Base-by-base conservation (phyloP, 1,139 yeast species). In the Pichia sorboxylosa region DNA sequence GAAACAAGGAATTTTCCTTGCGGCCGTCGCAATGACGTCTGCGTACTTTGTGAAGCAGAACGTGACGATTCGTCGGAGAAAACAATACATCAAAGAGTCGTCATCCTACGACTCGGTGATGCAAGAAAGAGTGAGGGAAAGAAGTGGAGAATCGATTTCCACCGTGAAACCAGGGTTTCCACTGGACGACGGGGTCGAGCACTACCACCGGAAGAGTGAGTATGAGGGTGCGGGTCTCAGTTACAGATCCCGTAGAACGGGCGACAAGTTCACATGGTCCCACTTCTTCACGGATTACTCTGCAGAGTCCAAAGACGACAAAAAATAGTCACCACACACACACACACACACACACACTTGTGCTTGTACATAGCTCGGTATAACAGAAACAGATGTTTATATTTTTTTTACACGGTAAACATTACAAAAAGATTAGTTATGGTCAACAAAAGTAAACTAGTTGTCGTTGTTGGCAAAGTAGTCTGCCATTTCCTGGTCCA, bases 401-500 rank as follows among this genome's bases (percentile, higher is more conserved):
- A n/a, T n/a, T n/a, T n/a, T n/a, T n/a, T n/a, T n/a, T n/a, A n/a
- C n/a, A n/a, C n/a, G n/a, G n/a, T n/a, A n/a, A n/a, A n/a, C n/a
- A n/a, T n/a, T n/a, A n/a, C n/a, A n/a, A n/a, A n/a, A n/a, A n/a
- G n/a, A n/a, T n/a, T n/a, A n/a, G n/a, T n/a, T n/a, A n/a, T n/a
- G n/a, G 8, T 8, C 8, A 19, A 19, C 22, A 6, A 6, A 27
- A 13, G 14, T 27, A 5, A 24, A 8, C 28, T 31, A 37, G 32
- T 45, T 41, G 29, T 49, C 50, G 34, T 48, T 49, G 19, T 41
- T 42, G 13, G 52, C 43, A 38, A 55, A 55, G 33, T 55, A 55
- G 32, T 55, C 96, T 43, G 84, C 78, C 95, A 85, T 85, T 63
- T 81, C 93, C 55, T 81, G 85, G 58, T 90, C 98, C 51, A 87